Conservation (phyloP, 345 rosid genomes). For the Salix caprea region DNA sequence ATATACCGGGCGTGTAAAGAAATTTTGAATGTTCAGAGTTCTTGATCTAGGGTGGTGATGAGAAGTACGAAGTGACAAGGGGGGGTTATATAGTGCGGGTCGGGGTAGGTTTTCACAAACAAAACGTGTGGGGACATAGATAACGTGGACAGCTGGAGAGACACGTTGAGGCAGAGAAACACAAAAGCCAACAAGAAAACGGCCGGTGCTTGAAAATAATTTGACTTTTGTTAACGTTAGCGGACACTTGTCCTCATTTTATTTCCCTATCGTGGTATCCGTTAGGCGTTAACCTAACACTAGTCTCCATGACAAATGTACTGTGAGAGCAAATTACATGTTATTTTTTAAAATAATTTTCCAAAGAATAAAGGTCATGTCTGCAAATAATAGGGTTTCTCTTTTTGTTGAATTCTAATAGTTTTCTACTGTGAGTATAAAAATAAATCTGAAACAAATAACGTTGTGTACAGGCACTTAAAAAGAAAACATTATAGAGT, state of each 20-base stretch:
- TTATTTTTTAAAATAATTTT: too few relatives aligned
- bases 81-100: neutral
- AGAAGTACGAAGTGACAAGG: neutral
- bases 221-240: neutral
- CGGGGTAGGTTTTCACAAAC: neutral
- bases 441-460: too few relatives aligned
- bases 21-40: neutral
- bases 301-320: neutral
- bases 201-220: neutral
- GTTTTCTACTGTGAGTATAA: too few relatives aligned
- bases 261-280: neutral
- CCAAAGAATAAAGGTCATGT: too few relatives aligned
- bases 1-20: neutral
- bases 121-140: neutral
- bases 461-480: too few relatives aligned
- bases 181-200: conserved; percentile 2
- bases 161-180: neutral
- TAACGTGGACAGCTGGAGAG: conserved; percentile 18
- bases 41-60: neutral
- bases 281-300: neutral
- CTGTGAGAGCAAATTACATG: too few relatives aligned
- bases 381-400: too few relatives aligned
- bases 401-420: too few relatives aligned
- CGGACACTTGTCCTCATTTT: neutral
- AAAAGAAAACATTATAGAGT: too few relatives aligned